These are phyloP conservation scores for Leucogyrophana mollusca DNA, from an alignment of 768 basidiomycete genomes.

Conservation along the genomic window DNA sequence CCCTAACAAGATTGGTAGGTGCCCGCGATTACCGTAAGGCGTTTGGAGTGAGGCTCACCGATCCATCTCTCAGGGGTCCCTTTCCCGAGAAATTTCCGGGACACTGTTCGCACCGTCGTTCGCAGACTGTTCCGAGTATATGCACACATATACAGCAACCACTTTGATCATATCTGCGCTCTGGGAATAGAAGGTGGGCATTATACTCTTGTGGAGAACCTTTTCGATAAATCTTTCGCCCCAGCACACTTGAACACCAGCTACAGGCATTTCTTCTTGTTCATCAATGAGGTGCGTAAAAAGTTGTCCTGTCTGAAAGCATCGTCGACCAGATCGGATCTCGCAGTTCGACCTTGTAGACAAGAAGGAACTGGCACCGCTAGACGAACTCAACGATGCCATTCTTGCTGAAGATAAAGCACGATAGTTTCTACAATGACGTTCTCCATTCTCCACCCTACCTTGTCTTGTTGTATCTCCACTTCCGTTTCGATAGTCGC, in stretches of 20 bases:
- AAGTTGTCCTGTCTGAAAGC: not conserved
- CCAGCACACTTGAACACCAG: slow-evolving; percentile 97
- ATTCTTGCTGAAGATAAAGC: slow-evolving; percentile 63
- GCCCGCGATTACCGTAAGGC: not conserved
- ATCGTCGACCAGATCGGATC: slow-evolving; percentile 4
- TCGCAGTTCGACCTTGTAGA: slow-evolving; percentile 89
- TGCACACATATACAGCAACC: slow-evolving; percentile 98
- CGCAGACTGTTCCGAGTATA: slow-evolving; percentile 95
- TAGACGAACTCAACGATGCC: slow-evolving; percentile 94
- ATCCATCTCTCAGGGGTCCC: slow-evolving; percentile 63
- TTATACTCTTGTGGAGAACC: not conserved
- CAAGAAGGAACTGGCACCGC: slow-evolving; percentile 91
- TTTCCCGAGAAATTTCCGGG: slow-evolving; percentile 87
- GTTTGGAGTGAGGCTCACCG: slow-evolving; percentile 6
- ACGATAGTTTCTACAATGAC: slow-evolving; percentile 15
- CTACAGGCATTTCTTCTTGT: slow-evolving; percentile 97
- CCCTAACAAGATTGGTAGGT: slow-evolving; percentile 89
- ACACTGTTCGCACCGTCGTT: slow-evolving; percentile 88
- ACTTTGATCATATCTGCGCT: slow-evolving; percentile 98
- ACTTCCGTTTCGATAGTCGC: not conserved
- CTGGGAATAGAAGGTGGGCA: slow-evolving; percentile 91
- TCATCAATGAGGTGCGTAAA: slow-evolving; percentile 82
- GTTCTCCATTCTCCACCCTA: not conserved
- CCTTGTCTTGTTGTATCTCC: not conserved
- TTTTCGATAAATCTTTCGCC: not conserved